Evolutionary conservation across 345 rosid genomes (phyloP).

Genomic region (Gossypium arboreum): DNA sequence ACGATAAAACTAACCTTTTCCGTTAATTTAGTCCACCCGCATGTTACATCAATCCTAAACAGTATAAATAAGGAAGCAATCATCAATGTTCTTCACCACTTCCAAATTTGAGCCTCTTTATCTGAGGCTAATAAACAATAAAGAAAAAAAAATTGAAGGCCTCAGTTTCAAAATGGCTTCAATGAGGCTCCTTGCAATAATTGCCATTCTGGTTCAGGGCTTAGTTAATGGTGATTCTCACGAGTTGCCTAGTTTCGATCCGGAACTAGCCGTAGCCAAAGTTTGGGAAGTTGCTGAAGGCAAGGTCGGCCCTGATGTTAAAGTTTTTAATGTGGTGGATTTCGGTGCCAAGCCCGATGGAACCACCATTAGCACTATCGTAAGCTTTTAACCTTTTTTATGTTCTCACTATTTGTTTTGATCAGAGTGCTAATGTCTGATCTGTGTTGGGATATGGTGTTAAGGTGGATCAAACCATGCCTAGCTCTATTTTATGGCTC

Average conservation of each 20-base stretch:
- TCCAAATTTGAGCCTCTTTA: neutral
- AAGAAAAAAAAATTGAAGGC: neutral
- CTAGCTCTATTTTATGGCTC: too few relatives aligned
- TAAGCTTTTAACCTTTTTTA: neutral
- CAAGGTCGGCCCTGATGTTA: neutral
- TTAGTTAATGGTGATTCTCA: neutral
- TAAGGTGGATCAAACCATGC: too few relatives aligned
- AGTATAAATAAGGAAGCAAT: neutral
- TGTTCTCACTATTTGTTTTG: neutral
- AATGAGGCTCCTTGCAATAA: neutral
- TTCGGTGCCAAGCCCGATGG: slow-evolving; percentile 20
- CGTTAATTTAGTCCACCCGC: neutral
- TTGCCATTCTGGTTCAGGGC: slow-evolving; percentile 5
- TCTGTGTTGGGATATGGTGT: too few relatives aligned
- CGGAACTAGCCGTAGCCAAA: neutral
- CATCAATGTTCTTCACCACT: neutral
- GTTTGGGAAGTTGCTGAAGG: neutral
- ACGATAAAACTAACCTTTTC: neutral
- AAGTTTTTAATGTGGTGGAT: neutral
- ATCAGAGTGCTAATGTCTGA: neutral
- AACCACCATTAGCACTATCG: neutral
- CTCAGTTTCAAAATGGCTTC: neutral
- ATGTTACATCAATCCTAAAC: neutral
- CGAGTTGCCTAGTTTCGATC: neutral
- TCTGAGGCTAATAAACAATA: neutral